Base-by-base conservation (phyloP, 352 stramenopile genomes). In the Globisporangium canariense region DNA sequence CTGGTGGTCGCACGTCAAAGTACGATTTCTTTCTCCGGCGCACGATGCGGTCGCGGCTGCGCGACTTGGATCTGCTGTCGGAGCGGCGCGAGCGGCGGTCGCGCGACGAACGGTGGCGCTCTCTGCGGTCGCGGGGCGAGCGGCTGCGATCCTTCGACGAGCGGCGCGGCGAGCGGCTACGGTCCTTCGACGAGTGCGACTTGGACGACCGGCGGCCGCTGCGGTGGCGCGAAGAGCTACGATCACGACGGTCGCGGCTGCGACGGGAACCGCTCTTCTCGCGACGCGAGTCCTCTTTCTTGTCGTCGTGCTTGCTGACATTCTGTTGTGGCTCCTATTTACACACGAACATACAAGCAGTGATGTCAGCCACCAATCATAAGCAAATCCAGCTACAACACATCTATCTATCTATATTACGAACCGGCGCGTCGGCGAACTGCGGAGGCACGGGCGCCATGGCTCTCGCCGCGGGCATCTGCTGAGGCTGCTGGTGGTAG, bases 1-100 rank as follows among this genome's bases (percentile, higher is more conserved):
- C 86, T 3, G 86, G 82, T 49, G 86, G 86, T 2, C 79, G 76
- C 68, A 94, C 83, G 64, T 94, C 86, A 71, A 94, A 94, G 65
- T 90, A 91, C 69, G 75, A 88, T 77, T 91, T 89, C 65, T 87
- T 85, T 55, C 80, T 74, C 51, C 78, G 77, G 40, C 79, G 78
- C 18, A 85, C 75, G 20, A 85, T 66, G 43, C 67, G 72, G 40
- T 78, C 74, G 54, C 72, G 76, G 53, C 72, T 78, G 65, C 79
- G 75, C 53, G 60, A 66, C 22, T 49, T 46, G 32, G 72, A 69
- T 66, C 55, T 71, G n/a, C 78, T 79, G 30, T 87, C 69, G 50
- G 71, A 77, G 11, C 67, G 68, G 9, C 74, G 75, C 45, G 75
- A 73, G 50, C 69, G 74, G 34, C 69, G 73, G 25, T 86, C 72